Conservation (phyloP, 768 basidiomycete species). For the Kwoniella sp. region DNA sequence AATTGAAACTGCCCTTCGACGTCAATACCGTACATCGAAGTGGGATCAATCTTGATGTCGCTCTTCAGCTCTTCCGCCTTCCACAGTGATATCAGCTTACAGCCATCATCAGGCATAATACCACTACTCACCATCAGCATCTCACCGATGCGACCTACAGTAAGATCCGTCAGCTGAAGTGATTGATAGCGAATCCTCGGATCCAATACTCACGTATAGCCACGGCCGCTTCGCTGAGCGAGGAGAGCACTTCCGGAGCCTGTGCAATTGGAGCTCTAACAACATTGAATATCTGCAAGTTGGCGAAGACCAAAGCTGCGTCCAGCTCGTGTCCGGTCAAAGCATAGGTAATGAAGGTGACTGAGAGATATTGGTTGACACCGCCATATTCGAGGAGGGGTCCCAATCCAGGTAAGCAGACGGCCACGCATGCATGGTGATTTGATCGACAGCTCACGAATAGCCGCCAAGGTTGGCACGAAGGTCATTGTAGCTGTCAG, state of each 20-base stretch:
- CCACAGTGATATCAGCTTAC: neutral
- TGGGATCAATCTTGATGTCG: conserved; percentile 59
- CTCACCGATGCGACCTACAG: neutral
- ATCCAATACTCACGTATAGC: neutral
- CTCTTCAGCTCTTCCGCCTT: conserved; percentile 15
- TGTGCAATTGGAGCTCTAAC: conserved; percentile 40
- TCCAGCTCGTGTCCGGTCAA: conserved; percentile 64
- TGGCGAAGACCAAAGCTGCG: conserved; percentile 64
- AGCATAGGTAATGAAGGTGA: conserved; percentile 66
- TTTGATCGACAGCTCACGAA: conserved; percentile 54
- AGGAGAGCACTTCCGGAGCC: conserved; percentile 1
- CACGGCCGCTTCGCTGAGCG: neutral
- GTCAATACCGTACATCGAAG: conserved; percentile 59
- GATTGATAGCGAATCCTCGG: neutral
- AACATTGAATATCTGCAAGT: conserved; percentile 64
- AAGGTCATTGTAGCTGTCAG: conserved; percentile 55
- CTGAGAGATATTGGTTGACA: conserved; percentile 17
- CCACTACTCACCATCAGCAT: neutral
- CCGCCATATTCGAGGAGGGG: too few species aligned
- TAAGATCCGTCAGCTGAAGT: neutral
- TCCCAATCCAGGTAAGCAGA: too few species aligned
- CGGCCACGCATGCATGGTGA: neutral
- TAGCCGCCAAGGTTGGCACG: conserved; percentile 63
- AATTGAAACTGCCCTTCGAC: conserved; percentile 56
- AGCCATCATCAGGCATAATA: too few species aligned